These are phyloP conservation scores for Strobilomyces confusus DNA, from an alignment of 768 basidiomycete species.

Conservation along the genomic window DNA sequence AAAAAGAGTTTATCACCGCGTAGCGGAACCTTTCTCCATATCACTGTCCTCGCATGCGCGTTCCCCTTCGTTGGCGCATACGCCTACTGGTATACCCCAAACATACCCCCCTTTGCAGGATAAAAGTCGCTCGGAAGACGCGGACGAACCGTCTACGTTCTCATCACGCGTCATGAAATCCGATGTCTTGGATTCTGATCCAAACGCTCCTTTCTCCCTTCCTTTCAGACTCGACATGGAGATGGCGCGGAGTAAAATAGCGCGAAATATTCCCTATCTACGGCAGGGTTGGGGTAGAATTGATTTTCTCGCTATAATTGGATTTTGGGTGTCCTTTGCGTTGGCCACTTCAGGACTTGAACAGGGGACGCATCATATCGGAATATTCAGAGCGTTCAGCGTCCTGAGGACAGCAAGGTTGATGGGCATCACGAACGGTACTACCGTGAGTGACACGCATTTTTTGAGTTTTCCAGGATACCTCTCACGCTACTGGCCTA, in stretches of 20 bases:
- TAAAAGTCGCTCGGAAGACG: slow-evolving; percentile 33
- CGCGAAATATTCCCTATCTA: slow-evolving; percentile 77
- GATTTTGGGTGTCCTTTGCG: slow-evolving; percentile 83
- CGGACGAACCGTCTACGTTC: slow-evolving; percentile 43
- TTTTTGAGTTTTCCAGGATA: background rate
- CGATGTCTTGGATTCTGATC: slow-evolving; percentile 35
- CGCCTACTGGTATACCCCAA: too few relatives aligned
- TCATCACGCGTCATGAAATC: slow-evolving; percentile 46
- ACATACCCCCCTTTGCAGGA: too few relatives aligned
- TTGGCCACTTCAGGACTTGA: slow-evolving; percentile 68
- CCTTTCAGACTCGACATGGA: slow-evolving; percentile 63
- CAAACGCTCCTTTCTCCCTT: slow-evolving; percentile 38
- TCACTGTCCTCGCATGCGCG: slow-evolving; percentile 32
- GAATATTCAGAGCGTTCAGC: slow-evolving; percentile 86
- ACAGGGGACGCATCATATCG: slow-evolving; percentile 66
- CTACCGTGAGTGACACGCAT: slow-evolving; percentile 55
- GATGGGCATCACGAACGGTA: slow-evolving; percentile 86
- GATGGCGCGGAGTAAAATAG: slow-evolving; percentile 50
- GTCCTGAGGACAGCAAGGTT: slow-evolving; percentile 80
- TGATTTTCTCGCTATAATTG: slow-evolving; percentile 79
- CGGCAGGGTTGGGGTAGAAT: slow-evolving; percentile 91
- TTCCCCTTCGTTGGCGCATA: slow-evolving; percentile 13
- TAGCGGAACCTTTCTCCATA: slow-evolving; percentile 57
- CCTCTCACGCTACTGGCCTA: slow-evolving; percentile 23
- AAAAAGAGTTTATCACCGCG: slow-evolving; percentile 39